Percentiles rank a stretch among this genome's conserved stretches.
Conservation (phyloP, 352 stramenopile genomes). For the Globisporangium recalcitrans region DNA sequence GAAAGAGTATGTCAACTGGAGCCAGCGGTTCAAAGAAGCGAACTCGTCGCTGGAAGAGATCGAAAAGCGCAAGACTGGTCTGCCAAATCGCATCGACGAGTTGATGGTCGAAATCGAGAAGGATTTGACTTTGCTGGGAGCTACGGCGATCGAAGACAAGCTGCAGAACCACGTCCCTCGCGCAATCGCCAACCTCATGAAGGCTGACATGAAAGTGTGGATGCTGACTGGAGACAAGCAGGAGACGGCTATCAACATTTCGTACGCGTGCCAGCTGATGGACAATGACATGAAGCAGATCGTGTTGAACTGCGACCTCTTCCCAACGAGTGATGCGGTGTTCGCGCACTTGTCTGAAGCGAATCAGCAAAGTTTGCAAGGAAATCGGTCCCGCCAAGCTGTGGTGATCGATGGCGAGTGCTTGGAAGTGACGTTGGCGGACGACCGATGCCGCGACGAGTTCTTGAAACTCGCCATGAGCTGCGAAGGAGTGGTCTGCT, state of each 20-base stretch:
- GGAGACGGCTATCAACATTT: slow-evolving; percentile 94
- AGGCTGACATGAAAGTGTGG: slow-evolving; percentile 89
- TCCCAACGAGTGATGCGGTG: slow-evolving; percentile 46
- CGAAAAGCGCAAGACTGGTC: slow-evolving; percentile 69
- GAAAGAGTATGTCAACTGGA: slow-evolving; percentile 65
- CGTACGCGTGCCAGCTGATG: slow-evolving; percentile 85
- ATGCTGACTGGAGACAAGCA: slow-evolving; percentile 93
- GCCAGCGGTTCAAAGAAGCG: slow-evolving; percentile 50
- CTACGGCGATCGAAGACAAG: slow-evolving; percentile 93
- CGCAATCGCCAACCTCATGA: slow-evolving; percentile 81
- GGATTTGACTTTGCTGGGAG: slow-evolving; percentile 78
- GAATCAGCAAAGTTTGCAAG: slow-evolving; percentile 23
- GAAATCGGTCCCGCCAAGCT: slow-evolving; percentile 34
- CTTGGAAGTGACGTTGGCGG: slow-evolving; percentile 49
- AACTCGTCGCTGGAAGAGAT: slow-evolving; percentile 72
- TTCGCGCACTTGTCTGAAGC: slow-evolving; percentile 28
- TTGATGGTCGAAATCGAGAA: slow-evolving; percentile 77
- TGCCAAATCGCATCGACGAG: slow-evolving; percentile 62
- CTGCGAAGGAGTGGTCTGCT: slow-evolving; percentile 77
- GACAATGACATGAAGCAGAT: slow-evolving; percentile 83
- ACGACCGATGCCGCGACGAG: slow-evolving; percentile 44
- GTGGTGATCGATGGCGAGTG: slow-evolving; percentile 71
- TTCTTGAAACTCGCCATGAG: slow-evolving; percentile 69
- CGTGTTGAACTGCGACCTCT: slow-evolving; percentile 59
- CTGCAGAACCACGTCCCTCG: slow-evolving; percentile 87